Evolutionary conservation across 805 yeast genomes (phyloP), one percentile per base, ranked within the genome.

Genomic region (Metschnikowia koreensis): DNA sequence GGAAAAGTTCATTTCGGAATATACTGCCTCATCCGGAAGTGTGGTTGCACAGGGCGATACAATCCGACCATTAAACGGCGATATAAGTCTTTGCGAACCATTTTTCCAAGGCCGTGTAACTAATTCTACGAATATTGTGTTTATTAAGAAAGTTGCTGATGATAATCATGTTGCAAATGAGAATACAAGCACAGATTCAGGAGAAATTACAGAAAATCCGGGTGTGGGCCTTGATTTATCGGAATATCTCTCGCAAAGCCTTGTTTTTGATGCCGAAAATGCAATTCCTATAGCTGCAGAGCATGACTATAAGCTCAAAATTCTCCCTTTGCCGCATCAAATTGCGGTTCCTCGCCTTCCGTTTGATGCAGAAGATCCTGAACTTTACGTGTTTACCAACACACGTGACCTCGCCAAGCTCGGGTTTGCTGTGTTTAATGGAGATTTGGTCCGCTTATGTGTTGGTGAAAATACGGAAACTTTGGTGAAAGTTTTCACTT

Each of bases 11-110:
- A 46, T 68, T 27, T 62, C 62, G 29, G 60, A 60, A 44, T 71
- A 59, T 48, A 57, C 67, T 33, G 42, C 41, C 2, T 48, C 50
- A 29, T 59, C 51, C 28, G 73, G 60, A 1, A 59, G 65, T 2
- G 64, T 73, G 12, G 67, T 70, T 26, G 67, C 74, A 31, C 77
- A 73, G 43, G 80, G 77, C 26, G 81, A 78, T 53, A 46, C 59
- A 7, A 66, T 80, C 2, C 66, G 80, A 16, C 65, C 64, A 5
- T 60, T 81, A 16, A 76, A 77, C 55, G 87, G 87, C 17, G 60
- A 61, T 7, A 76, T 89, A 2, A 59, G 80, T 3, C 75, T 84
- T 26, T 81, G 90, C 63, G 96, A 88, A 58, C 96, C 96, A 0
- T 75, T 81, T 2, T 81, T 79, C 40, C 96, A 88, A 63, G 96